Percentiles rank a stretch among this genome's conserved stretches.
Conservation (phyloP, 2,329 filamentous ascomycete species). For the Cladorrhinum sp. region DNA sequence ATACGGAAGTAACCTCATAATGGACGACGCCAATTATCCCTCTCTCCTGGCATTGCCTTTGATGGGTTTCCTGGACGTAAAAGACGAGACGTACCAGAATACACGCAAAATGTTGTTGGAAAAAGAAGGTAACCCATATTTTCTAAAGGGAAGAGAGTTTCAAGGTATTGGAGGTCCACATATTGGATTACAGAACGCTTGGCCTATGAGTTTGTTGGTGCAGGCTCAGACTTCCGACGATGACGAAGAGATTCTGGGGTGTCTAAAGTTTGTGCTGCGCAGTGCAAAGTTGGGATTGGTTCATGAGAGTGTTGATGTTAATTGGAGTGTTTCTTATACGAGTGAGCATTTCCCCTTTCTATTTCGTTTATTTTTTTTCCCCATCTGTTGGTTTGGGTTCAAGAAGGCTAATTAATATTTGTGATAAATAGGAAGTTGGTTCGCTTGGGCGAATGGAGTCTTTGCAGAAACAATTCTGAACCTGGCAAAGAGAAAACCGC, state of each 20-base stretch:
- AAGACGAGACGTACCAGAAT: conserved; percentile 77
- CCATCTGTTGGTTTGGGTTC: no score
- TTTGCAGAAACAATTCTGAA: conserved; percentile 92
- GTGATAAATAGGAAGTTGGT: conserved; percentile 90
- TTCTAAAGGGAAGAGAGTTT: conserved; percentile 71
- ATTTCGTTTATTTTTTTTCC: no score
- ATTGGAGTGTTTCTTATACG: conserved; percentile 65
- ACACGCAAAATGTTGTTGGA: conserved; percentile 72
- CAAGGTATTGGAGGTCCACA: conserved; percentile 84
- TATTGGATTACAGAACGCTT: conserved; percentile 84
- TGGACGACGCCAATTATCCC: conserved; percentile 88
- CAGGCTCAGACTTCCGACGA: conserved; percentile 86
- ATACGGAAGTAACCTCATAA: conserved; percentile 76
- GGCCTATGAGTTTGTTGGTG: conserved; percentile 93
- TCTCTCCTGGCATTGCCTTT: conserved; percentile 75
- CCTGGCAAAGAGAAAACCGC: conserved; percentile 81
- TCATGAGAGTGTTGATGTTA: conserved; percentile 89
- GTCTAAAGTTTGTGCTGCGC: conserved; percentile 70
- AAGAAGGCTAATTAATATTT: no score
- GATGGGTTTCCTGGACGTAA: conserved; percentile 66
- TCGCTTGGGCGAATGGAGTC: conserved; percentile 94
- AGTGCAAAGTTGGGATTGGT: conserved; percentile 76
- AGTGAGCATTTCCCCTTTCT: conserved; percentile 43
- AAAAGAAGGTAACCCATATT: conserved; percentile 83
- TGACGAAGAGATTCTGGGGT: conserved; percentile 75